phyloP scores from a whole-genome alignment of 768 basidiomycete genomes.

The Tylopilus subfusipes region DNA sequence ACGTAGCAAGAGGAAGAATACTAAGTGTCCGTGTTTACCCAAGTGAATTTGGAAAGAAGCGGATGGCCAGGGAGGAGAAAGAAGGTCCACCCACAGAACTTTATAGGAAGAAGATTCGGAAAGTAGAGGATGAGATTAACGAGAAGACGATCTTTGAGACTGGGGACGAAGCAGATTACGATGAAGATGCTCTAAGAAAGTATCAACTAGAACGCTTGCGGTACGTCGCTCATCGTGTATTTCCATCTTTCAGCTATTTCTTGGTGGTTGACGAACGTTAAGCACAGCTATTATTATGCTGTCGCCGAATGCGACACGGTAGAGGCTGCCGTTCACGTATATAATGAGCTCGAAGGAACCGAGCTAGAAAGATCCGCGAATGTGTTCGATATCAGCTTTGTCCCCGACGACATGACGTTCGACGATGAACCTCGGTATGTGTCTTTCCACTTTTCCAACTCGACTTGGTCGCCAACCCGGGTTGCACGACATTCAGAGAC shows the following conservation, averaged over 20 bases:
- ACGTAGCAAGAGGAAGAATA: constrained; percentile 59
- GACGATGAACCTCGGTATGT: constrained; percentile 70
- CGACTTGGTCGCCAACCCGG: background rate
- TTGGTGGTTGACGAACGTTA: constrained; percentile 3
- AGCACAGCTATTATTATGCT: constrained; percentile 87
- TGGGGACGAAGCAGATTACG: constrained; percentile 72
- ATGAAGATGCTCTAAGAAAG: constrained; percentile 81
- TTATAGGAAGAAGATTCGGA: constrained; percentile 45
- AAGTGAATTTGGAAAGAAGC: constrained; percentile 88
- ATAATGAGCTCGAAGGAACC: constrained; percentile 85
- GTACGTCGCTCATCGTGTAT: constrained; percentile 41
- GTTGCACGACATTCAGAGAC: constrained; percentile 50
- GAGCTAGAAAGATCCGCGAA: constrained; percentile 97
- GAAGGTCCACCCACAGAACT: constrained; percentile 88
- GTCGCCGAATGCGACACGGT: constrained; percentile 83
- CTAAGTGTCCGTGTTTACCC: constrained; percentile 82
- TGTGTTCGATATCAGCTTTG: constrained; percentile 91
- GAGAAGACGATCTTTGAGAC: constrained; percentile 63
- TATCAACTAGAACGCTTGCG: constrained; percentile 93
- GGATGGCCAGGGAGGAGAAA: constrained; percentile 80
- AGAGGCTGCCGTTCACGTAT: constrained; percentile 74
- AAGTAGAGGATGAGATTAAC: constrained; percentile 53
- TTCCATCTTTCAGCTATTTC: background rate
- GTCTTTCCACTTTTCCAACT: background rate
- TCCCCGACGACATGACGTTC: constrained; percentile 86